A percentile compares a stretch with the other conserved stretches of the same genome.
phyloP scores from a whole-genome alignment of 2,329 filamentous ascomycete genomes.

The Seiridium cupressi region DNA sequence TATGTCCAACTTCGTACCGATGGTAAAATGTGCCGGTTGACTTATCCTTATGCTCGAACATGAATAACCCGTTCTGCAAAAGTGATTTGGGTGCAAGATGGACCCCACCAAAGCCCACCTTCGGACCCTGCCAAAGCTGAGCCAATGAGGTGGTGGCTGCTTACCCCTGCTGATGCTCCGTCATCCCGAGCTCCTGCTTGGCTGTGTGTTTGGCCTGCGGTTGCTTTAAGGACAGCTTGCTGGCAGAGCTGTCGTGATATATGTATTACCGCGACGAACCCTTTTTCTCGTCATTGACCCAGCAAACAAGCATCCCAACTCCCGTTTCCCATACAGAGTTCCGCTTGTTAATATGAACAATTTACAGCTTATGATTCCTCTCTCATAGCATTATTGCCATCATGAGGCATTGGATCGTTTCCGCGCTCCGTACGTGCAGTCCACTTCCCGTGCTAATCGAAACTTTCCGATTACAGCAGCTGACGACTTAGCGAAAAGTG shows the following conservation, averaged over 20 bases:
- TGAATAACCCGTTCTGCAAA: not conserved
- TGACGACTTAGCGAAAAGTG: conserved; percentile 16
- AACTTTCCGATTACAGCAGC: not conserved
- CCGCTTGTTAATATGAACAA: conserved; percentile 26
- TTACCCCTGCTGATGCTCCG: not conserved
- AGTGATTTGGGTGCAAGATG: not conserved
- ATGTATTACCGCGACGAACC: not conserved
- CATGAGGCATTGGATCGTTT: conserved; percentile 29
- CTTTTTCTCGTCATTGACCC: not conserved
- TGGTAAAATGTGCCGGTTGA: not conserved
- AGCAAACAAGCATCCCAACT: not conserved
- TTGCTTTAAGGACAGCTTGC: conserved; percentile 12
- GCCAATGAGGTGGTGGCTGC: not conserved
- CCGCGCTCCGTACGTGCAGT: conserved; percentile 25
- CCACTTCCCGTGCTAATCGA: not conserved
- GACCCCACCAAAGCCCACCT: not conserved
- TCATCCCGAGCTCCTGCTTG: not conserved
- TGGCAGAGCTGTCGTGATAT: not conserved
- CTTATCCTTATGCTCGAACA: not conserved
- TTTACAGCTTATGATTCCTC: conserved; percentile 21
- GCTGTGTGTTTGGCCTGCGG: no score
- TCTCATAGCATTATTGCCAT: conserved; percentile 27
- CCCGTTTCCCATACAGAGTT: conserved; percentile 3
- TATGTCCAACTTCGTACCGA: not conserved
- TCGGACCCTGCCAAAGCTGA: not conserved